Evolutionary conservation across 192 early-diverging fungal species (phyloP).

Genomic region (Mortierella hygrophila): DNA sequence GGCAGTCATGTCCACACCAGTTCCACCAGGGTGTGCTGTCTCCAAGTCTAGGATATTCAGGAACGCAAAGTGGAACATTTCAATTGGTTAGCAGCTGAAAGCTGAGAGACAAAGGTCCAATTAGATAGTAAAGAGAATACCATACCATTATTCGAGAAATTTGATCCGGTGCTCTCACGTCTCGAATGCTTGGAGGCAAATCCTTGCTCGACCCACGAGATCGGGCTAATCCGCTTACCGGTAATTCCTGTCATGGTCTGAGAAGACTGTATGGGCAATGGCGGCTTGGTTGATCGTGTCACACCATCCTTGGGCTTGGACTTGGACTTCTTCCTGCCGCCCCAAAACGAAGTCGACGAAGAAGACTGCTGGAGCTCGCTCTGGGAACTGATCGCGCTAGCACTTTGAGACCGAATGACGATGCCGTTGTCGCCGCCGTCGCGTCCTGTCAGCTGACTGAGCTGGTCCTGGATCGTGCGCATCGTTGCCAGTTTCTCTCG

Average conservation of each 20-base stretch:
- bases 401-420: constrained; percentile 41
- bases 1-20: neutral
- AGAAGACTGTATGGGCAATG: constrained; percentile 39
- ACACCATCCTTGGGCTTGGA: constrained; percentile 33
- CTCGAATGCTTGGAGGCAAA: constrained; percentile 56
- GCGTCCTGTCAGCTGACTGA: constrained; percentile 21
- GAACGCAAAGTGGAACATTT: neutral
- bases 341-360: constrained; percentile 37
- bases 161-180: constrained; percentile 61
- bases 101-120: neutral
- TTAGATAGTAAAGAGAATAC: neutral
- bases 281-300: constrained; percentile 34
- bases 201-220: constrained; percentile 45
- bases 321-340: constrained; percentile 32
- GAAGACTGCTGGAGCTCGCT: constrained; percentile 22
- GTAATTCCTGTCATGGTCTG: constrained; percentile 33
- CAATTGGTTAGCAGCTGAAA: neutral
- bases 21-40: neutral
- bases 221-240: constrained; percentile 55
- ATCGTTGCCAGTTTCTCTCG: constrained; percentile 47
- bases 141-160: constrained; percentile 55
- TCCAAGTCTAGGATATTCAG: constrained; percentile 8
- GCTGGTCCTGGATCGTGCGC: constrained; percentile 45
- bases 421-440: constrained; percentile 8
- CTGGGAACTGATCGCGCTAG: constrained; percentile 49